Evolutionary conservation across 2,329 filamentous ascomycete species (phyloP).

Genomic region (Teratosphaeria viscida): DNA sequence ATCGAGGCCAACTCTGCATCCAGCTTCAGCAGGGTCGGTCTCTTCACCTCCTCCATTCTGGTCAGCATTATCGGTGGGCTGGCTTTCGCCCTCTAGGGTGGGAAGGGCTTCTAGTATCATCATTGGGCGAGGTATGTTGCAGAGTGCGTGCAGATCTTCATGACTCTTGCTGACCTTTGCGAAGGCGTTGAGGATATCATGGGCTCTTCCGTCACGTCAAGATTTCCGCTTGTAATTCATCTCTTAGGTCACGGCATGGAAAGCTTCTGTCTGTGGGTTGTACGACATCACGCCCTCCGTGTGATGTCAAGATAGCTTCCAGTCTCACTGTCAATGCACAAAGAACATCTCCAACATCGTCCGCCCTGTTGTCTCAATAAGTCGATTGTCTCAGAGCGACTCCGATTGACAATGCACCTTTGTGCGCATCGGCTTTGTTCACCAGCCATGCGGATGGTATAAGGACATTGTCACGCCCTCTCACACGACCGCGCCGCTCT

Average conservation of each 20-base stretch:
- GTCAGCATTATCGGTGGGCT: constrained; percentile 3
- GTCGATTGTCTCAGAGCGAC: not conserved
- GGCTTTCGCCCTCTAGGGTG: constrained; percentile 6
- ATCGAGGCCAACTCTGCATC: constrained; percentile 5
- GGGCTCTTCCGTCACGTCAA: not conserved
- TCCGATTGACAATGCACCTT: not conserved
- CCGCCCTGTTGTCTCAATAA: not conserved
- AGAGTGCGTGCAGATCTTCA: not conserved
- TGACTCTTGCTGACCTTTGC: not conserved
- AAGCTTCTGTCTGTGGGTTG: not conserved
- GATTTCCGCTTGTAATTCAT: constrained; percentile 1
- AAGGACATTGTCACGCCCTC: not conserved
- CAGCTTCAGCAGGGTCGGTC: constrained; percentile 1
- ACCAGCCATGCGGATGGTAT: not conserved
- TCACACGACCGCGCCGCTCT: not conserved
- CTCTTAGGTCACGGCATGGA: not conserved
- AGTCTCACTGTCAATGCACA: constrained; percentile 4
- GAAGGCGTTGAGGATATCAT: constrained; percentile 1
- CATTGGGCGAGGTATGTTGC: not conserved
- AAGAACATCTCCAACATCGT: not conserved
- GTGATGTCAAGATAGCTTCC: constrained; percentile 2
- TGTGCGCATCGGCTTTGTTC: not conserved
- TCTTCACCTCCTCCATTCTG: constrained; percentile 1
- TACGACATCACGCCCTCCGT: not conserved
- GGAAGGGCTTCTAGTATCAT: constrained; percentile 1